Evolutionary conservation across 2,329 filamentous ascomycete species (phyloP).

Genomic region (Colletotrichum chrysophilum): DNA sequence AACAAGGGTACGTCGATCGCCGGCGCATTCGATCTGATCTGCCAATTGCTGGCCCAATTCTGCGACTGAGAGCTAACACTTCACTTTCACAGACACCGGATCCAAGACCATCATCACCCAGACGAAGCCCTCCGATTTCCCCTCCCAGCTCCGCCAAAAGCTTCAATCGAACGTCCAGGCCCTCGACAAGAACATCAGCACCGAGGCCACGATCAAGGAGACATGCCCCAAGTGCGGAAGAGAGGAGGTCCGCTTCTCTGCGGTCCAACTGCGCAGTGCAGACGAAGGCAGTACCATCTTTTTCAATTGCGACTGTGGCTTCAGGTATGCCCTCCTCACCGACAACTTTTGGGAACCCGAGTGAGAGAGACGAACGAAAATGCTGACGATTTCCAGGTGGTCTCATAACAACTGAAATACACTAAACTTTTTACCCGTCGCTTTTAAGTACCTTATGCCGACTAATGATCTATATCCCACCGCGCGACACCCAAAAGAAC

Average conservation of each 20-base stretch:
- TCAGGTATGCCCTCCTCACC: slow-evolving; percentile 65
- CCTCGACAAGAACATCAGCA: slow-evolving; percentile 78
- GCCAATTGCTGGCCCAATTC: background rate
- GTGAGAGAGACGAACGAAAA: background rate
- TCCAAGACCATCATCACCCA: slow-evolving; percentile 79
- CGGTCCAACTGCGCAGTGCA: slow-evolving; percentile 85
- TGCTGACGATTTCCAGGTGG: slow-evolving; percentile 45
- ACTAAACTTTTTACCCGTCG: slow-evolving; percentile 18
- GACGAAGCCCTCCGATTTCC: slow-evolving; percentile 91
- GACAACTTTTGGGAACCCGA: background rate
- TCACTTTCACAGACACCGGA: slow-evolving; percentile 63
- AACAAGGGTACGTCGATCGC: slow-evolving; percentile 72
- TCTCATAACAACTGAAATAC: slow-evolving; percentile 63
- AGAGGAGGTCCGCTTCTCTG: slow-evolving; percentile 83
- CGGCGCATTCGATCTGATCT: background rate
- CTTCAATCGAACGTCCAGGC: slow-evolving; percentile 82
- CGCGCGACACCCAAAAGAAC: background rate
- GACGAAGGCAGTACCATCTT: slow-evolving; percentile 96
- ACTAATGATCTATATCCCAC: slow-evolving; percentile 19
- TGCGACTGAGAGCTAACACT: background rate
- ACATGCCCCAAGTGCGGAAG: slow-evolving; percentile 82
- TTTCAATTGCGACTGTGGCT: slow-evolving; percentile 85
- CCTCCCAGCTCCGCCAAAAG: slow-evolving; percentile 86
- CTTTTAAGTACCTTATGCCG: slow-evolving; percentile 20
- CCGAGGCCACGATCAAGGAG: slow-evolving; percentile 70